These are phyloP conservation scores for Endotrypanum monterogeii DNA, from an alignment of 208 protist genomes.

Conservation along the genomic window DNA sequence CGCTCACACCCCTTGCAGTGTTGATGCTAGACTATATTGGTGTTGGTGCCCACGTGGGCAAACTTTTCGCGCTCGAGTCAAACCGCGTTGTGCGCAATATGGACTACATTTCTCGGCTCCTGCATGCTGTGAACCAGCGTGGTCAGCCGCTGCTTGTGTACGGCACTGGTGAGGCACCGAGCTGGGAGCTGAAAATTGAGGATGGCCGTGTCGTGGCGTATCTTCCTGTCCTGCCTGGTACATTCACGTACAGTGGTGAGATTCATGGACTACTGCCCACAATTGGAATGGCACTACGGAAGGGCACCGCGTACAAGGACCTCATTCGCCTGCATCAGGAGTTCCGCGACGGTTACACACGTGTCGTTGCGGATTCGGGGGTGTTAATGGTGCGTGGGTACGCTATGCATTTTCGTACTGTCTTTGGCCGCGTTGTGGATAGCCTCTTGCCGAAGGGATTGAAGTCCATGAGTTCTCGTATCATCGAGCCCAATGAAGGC, in stretches of 20 bases:
- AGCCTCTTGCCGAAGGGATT: slow-evolving; percentile 86
- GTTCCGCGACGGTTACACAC: slow-evolving; percentile 69
- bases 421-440: slow-evolving; percentile 90
- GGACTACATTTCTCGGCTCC: slow-evolving; percentile 79
- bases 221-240: slow-evolving; percentile 77
- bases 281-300: slow-evolving; percentile 75
- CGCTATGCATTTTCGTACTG: slow-evolving; percentile 84
- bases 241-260: slow-evolving; percentile 80
- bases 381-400: slow-evolving; percentile 88
- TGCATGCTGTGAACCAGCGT: slow-evolving; percentile 63
- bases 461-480: slow-evolving; percentile 81
- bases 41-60: slow-evolving; percentile 79
- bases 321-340: slow-evolving; percentile 87
- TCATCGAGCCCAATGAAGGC: slow-evolving; percentile 86
- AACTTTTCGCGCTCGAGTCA: slow-evolving; percentile 84
- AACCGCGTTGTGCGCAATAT: slow-evolving; percentile 74
- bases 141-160: slow-evolving; percentile 82
- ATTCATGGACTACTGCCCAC: slow-evolving; percentile 89
- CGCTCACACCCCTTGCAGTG: slow-evolving; percentile 80
- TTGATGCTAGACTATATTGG: slow-evolving; percentile 85
- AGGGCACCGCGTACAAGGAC: slow-evolving; percentile 80
- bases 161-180: slow-evolving; percentile 54
- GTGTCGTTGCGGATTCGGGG: slow-evolving; percentile 47
- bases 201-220: slow-evolving; percentile 87
- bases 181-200: slow-evolving; percentile 78